A percentile compares a stretch with the other conserved stretches of the same genome.
Evolutionary conservation across 2,329 filamentous ascomycete genomes (phyloP).

Genomic region (Apiospora koreana): DNA sequence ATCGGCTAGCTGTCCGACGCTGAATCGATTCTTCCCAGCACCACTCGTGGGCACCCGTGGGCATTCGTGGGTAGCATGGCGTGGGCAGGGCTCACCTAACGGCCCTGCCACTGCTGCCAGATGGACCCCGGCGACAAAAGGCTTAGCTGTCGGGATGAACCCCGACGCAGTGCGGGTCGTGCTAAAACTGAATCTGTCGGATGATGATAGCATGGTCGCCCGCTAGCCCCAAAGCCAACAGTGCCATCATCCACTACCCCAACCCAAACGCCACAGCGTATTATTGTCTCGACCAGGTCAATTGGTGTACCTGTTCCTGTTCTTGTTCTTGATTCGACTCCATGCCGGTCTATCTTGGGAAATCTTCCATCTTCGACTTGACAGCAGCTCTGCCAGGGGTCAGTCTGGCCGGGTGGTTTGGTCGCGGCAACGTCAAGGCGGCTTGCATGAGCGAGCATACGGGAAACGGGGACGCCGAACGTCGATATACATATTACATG

Average conservation of each 20-base stretch:
- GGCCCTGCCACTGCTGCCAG: background rate
- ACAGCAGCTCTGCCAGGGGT: background rate
- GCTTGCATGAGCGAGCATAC: background rate
- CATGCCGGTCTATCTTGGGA: background rate
- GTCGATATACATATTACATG: too few species aligned
- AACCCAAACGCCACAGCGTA: background rate
- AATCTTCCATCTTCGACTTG: background rate
- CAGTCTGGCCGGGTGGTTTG: background rate
- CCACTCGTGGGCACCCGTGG: background rate
- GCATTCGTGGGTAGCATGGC: background rate
- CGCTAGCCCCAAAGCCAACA: background rate
- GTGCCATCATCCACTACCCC: background rate
- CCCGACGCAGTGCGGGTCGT: background rate
- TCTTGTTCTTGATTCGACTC: background rate
- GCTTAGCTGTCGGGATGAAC: background rate
- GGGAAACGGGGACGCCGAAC: background rate
- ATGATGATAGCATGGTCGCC: background rate
- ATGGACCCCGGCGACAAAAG: background rate
- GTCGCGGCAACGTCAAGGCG: background rate
- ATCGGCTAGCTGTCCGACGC: background rate
- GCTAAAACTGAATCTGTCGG: background rate
- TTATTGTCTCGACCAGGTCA: background rate
- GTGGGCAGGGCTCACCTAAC: background rate
- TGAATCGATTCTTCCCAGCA: background rate
- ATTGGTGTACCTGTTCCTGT: background rate